Percentiles rank a stretch among this genome's conserved stretches.
Evolutionary conservation across 78 protist species (phyloP).

Genomic region (Diacronema lutheri): DNA sequence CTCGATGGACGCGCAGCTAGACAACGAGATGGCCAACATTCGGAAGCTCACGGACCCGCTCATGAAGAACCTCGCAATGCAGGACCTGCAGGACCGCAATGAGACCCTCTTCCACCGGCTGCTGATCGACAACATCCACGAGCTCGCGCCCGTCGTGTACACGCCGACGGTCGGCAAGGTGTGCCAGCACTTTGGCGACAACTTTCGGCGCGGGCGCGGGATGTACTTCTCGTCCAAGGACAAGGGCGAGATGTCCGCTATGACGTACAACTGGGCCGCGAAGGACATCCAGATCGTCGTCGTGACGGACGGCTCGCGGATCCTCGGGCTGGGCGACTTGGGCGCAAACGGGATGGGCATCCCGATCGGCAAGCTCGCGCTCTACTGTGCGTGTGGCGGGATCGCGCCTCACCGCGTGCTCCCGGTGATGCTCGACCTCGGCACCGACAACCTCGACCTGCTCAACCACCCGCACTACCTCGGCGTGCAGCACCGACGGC

Average conservation of each 20-base stretch:
- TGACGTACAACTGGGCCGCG: constrained; percentile 78
- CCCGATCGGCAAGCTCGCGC: constrained; percentile 90
- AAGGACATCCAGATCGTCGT: constrained; percentile 76
- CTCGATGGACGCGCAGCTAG: background rate
- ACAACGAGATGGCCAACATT: background rate
- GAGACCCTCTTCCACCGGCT: constrained; percentile 77
- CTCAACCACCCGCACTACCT: constrained; percentile 81
- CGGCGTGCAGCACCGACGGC: constrained; percentile 72
- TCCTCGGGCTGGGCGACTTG: constrained; percentile 97
- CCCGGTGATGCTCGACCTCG: constrained; percentile 92
- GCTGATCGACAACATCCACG: constrained; percentile 63
- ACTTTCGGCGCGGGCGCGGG: constrained; percentile 52
- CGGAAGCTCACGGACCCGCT: background rate
- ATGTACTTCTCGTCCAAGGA: constrained; percentile 80
- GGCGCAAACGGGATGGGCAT: constrained; percentile 95
- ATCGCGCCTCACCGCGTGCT: constrained; percentile 69
- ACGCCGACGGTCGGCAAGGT: constrained; percentile 80
- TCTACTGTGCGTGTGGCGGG: constrained; percentile 58
- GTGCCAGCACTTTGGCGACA: constrained; percentile 11
- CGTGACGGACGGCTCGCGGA: constrained; percentile 95
- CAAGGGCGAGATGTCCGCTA: constrained; percentile 56
- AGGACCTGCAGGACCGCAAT: constrained; percentile 68
- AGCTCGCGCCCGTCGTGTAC: constrained; percentile 83
- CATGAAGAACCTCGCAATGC: background rate
- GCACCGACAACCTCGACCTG: constrained; percentile 85